Percentiles rank a stretch among this genome's conserved stretches.
These are phyloP conservation scores for Passalora sequoiae DNA, from an alignment of 2,329 filamentous ascomycete genomes.

Conservation along the genomic window DNA sequence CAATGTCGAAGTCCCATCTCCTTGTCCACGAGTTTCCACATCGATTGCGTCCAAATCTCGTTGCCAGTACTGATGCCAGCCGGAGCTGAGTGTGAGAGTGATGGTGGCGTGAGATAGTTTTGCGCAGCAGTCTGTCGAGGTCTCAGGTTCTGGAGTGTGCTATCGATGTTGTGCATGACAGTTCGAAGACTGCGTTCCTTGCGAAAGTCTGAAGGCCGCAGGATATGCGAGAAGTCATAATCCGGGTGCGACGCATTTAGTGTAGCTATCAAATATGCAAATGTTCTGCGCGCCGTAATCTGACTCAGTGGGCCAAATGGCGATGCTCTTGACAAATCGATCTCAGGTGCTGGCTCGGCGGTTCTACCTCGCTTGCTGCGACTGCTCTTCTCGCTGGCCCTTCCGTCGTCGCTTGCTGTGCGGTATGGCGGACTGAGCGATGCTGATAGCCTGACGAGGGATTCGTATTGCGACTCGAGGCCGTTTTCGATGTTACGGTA, in stretches of 20 bases:
- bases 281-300: conserved; percentile 81
- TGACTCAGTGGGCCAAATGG: conserved; percentile 89
- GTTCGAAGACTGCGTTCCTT: conserved; percentile 72
- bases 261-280: conserved; percentile 93
- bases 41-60: conserved; percentile 71
- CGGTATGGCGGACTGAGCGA: conserved; percentile 75
- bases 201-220: conserved; percentile 84
- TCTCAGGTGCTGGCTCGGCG: conserved; percentile 30
- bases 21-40: conserved; percentile 89
- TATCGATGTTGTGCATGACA: conserved; percentile 84
- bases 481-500: conserved; percentile 93
- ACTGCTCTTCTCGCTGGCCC: conserved; percentile 14
- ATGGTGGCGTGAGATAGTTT: conserved; percentile 27
- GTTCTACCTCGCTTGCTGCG: conserved; percentile 30
- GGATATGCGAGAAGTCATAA: conserved; percentile 92
- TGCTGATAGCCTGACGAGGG: conserved; percentile 77
- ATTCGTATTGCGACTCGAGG: conserved; percentile 85
- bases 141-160: conserved; percentile 78
- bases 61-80: conserved; percentile 22
- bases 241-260: conserved; percentile 93
- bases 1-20: conserved; percentile 91
- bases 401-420: conserved; percentile 24
- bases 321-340: conserved; percentile 75
- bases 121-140: conserved; percentile 41
- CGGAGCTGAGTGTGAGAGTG: conserved; percentile 25